Evolutionary conservation across 164 flowering plant species (phyloP), one percentile per base, ranked within the genome.

Genomic region (Euptelea pleiosperma): DNA sequence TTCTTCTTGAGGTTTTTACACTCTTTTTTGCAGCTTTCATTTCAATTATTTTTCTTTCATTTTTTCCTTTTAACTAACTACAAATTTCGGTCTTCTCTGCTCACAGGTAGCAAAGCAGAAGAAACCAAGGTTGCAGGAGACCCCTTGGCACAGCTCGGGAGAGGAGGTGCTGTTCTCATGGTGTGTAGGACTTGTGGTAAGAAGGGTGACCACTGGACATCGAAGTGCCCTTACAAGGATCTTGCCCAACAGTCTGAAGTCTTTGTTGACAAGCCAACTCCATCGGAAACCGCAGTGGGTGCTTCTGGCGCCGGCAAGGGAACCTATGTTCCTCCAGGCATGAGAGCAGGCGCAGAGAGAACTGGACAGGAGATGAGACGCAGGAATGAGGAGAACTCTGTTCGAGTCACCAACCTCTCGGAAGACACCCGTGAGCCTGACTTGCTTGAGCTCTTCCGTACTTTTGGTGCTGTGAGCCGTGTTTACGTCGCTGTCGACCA

Each of bases 121-220:
- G 96, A 89, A 46, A 15, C 73, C 11, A 84, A 86, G 65, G 62
- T 18, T 4, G 70, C 76, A 0, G 91, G 83, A 40, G 96, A 89
- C 19, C 42, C 81, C 31, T 64, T 82, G 73, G 63, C 85, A 16
- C 71, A 73, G 22, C 69, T 82, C 10, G 76, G 76, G 2, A 82
- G 74, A 67, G 84, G 75, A 33, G 95, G 91, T 51, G 89, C 89
- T 59, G 83, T 79, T 63, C 93, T 87, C 60, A 85, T 82, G 92
- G 81, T 84, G 30, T 88, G 96, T 60, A 75, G 96, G 64, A 82
- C 87, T 10, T 88, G 96, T 64, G 82, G 84, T 26, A 88, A 86
- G 79, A 84, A 82, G 56, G 87, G 87, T 66, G 91, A 87, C 40
- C 91, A 85, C 73, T 85, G 95, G 95, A 87, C 91, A 15, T 69